Base-by-base conservation (phyloP, 495 filamentous ascomycete species). In the Daldinia loculata region DNA sequence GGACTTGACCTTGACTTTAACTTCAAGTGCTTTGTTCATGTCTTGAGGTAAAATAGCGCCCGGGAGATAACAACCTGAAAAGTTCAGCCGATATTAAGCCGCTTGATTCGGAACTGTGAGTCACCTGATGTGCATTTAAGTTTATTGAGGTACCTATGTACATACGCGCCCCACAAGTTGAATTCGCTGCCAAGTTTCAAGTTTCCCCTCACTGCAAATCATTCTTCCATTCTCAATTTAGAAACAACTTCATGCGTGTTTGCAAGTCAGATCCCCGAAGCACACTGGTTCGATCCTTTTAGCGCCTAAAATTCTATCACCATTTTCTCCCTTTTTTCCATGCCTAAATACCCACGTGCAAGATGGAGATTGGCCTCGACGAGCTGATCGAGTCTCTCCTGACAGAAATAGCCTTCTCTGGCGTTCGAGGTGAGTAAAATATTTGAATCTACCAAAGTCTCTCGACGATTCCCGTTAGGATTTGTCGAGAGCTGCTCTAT, bases 301-400 rank as follows among this genome's bases (percentile, higher is more conserved):
- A 63, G 59, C 61, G 74, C 32, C 64, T 67, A 76, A 67, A 67
- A 57, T 66, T 71, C 52, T 63, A 19, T 45, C 61, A 41, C 52
- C 12, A 58, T 72, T 75, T 75, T 67, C 63, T 45, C 36, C 29
- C 19, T 48, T 63, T 64, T 64, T 61, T 48, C 17, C 27, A 84
- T 80, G 78, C 60, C 32, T 63, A 43, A 26, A 27, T 60, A 36
- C 52, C 24, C 38, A 26, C 60, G 29, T 50, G 43, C 69, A 79
- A 59, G n/a, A 94, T 94, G 92, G 87, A 82, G 60, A 82, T 78
- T 56, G 86, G 87, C 66, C 80, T 92, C 60, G 90, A 93, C 77
- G 87, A 87, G 63, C 79, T 95, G 78, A 88, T 94, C 53, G 85
- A 90, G 69, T 89, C 87, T 74, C 79, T 94, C 53, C 79, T 95